Conservation (phyloP, 208 protist genomes). For the Strigomonas culicis region DNA sequence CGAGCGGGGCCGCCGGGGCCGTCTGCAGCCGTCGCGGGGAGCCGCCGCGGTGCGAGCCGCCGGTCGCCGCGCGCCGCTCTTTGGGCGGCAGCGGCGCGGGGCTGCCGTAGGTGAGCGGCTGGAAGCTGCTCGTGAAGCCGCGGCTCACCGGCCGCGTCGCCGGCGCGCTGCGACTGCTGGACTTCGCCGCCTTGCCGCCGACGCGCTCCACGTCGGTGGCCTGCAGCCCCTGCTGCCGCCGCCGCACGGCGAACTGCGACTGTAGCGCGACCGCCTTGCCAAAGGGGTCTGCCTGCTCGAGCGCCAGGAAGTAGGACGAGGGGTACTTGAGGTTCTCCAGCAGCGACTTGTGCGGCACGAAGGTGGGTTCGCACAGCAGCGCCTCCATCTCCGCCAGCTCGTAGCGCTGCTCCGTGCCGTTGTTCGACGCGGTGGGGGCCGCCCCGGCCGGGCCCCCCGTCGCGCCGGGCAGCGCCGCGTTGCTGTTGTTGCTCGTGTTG, state of each 20-base stretch:
- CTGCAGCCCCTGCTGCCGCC: slow-evolving; percentile 5
- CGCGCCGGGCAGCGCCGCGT: no score
- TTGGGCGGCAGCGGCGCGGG: background rate
- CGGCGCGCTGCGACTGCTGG: background rate
- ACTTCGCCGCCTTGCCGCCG: background rate
- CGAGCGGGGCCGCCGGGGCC: no score
- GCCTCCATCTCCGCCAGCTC: slow-evolving; percentile 39
- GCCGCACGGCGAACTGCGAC: slow-evolving; percentile 16
- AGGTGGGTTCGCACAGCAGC: slow-evolving; percentile 42
- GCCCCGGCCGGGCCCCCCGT: no score
- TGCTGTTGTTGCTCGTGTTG: background rate
- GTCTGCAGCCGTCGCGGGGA: no score
- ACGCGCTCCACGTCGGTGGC: background rate
- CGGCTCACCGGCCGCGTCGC: background rate
- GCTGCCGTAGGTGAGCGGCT: background rate
- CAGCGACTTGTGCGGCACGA: slow-evolving; percentile 21
- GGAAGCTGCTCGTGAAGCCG: background rate
- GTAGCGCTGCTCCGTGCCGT: slow-evolving; percentile 23
- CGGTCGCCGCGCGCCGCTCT: background rate
- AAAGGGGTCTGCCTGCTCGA: slow-evolving; percentile 23
- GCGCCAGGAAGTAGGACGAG: slow-evolving; percentile 30
- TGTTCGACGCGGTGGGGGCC: no score
- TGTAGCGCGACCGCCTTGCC: slow-evolving; percentile 15
- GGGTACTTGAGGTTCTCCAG: slow-evolving; percentile 24
- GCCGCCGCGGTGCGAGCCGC: background rate